Percentiles rank a stretch among this genome's conserved stretches.
These are phyloP conservation scores for Sporodiniella umbellata DNA, from an alignment of 371 early-diverging fungal genomes.

Conservation along the genomic window DNA sequence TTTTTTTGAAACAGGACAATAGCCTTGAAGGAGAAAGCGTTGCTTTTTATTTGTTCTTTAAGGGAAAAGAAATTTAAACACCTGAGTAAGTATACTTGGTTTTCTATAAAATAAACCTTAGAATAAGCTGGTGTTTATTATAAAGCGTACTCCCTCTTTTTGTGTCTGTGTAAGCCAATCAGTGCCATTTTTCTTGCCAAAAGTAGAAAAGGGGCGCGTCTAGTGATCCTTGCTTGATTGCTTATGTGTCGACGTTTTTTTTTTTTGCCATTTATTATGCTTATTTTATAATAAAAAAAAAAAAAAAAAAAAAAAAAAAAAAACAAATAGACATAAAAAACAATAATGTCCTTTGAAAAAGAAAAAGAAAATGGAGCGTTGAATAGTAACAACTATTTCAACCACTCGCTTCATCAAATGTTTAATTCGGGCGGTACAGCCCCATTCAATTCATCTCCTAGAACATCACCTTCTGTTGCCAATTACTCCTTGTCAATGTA, in stretches of 20 bases:
- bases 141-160: too few relatives aligned
- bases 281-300: background rate
- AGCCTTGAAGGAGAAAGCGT: too few relatives aligned
- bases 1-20: too few relatives aligned
- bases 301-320: too few relatives aligned
- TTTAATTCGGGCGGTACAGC: conserved; percentile 1
- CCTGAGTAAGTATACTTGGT: too few relatives aligned
- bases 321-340: too few relatives aligned
- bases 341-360: conserved; percentile 18
- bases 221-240: background rate
- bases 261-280: background rate
- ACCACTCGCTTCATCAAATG: conserved; percentile 12
- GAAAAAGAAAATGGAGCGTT: conserved; percentile 20
- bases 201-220: background rate
- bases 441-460: conserved; percentile 5
- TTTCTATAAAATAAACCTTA: too few relatives aligned
- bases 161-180: too few relatives aligned
- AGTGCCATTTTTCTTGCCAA: background rate
- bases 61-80: too few relatives aligned
- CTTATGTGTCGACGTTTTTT: conserved; percentile 1
- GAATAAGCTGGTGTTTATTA: too few relatives aligned
- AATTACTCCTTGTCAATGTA: conserved; percentile 11
- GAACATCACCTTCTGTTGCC: conserved; percentile 19
- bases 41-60: too few relatives aligned
- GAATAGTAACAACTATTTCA: conserved; percentile 13